Conservation (phyloP, 495 filamentous ascomycete genomes). For the Daldinia childiae region DNA sequence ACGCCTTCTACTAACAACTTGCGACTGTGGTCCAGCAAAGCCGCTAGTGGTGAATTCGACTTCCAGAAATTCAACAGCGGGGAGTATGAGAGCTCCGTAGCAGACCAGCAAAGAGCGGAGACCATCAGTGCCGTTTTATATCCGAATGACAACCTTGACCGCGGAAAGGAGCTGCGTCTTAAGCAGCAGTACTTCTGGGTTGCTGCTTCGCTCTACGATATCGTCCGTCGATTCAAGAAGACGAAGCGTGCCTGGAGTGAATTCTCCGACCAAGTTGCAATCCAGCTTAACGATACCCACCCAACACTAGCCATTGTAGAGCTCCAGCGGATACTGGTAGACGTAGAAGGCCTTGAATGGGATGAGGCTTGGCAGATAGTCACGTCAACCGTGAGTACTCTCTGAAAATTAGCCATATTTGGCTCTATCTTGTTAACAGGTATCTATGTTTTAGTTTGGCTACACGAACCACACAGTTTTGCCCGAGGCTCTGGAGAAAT, state of each 20-base stretch:
- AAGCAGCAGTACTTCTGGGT: slow-evolving; percentile 99
- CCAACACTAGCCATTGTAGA: slow-evolving; percentile 96
- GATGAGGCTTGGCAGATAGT: slow-evolving; percentile 90
- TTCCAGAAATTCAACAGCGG: slow-evolving; percentile 99
- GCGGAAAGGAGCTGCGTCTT: slow-evolving; percentile 94
- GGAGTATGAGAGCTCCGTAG: slow-evolving; percentile 96
- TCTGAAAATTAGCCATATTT: neutral
- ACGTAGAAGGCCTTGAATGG: slow-evolving; percentile 91
- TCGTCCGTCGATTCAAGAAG: slow-evolving; percentile 98
- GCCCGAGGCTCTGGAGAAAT: slow-evolving; percentile 97
- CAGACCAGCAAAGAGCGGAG: slow-evolving; percentile 94
- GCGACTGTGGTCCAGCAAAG: slow-evolving; percentile 96
- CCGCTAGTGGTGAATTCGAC: slow-evolving; percentile 95
- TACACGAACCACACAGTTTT: slow-evolving; percentile 99
- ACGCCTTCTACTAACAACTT: slow-evolving; percentile 96
- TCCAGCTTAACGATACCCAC: slow-evolving; percentile 98
- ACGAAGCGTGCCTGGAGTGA: slow-evolving; percentile 87
- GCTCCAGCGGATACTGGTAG: slow-evolving; percentile 89
- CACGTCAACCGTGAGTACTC: slow-evolving; percentile 54
- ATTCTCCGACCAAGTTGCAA: slow-evolving; percentile 94
- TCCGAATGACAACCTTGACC: slow-evolving; percentile 95
- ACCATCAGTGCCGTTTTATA: slow-evolving; percentile 98
- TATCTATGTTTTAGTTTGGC: slow-evolving; percentile 69
- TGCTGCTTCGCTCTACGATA: slow-evolving; percentile 93
- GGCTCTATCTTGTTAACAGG: slow-evolving; percentile 28